Evolutionary conservation across 805 yeast genomes (phyloP).

Genomic region (Zygosaccharomyces pseudorouxii): DNA sequence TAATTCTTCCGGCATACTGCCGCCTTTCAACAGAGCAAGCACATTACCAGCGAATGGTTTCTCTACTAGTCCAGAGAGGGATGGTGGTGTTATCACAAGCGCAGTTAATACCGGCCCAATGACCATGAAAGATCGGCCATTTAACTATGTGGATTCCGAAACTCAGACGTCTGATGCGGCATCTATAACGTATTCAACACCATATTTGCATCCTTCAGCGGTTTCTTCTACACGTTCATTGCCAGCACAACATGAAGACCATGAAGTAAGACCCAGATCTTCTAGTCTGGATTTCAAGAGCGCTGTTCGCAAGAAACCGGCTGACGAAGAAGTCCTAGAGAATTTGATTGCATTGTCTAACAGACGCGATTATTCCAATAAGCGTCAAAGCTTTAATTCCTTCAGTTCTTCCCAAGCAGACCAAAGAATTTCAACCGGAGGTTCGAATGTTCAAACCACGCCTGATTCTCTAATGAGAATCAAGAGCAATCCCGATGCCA

Average conservation of each 20-base stretch:
- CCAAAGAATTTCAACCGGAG: background rate
- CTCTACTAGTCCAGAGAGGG: slow-evolving; percentile 4
- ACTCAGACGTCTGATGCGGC: slow-evolving; percentile 19
- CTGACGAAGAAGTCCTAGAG: slow-evolving; percentile 3
- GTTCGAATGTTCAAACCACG: background rate
- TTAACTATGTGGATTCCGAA: slow-evolving; percentile 16
- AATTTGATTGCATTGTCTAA: slow-evolving; percentile 4
- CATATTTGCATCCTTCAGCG: slow-evolving; percentile 1
- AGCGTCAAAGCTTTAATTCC: background rate
- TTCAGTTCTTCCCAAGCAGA: background rate
- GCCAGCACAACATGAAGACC: background rate
- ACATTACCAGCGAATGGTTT: slow-evolving; percentile 1
- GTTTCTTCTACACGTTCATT: slow-evolving; percentile 5
- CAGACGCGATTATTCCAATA: background rate
- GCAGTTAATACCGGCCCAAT: slow-evolving; percentile 11
- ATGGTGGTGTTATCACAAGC: slow-evolving; percentile 11
- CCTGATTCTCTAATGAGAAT: background rate
- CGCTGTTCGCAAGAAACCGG: background rate
- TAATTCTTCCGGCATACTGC: background rate
- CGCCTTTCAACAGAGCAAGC: background rate
- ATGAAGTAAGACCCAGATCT: slow-evolving; percentile 3
- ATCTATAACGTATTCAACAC: background rate
- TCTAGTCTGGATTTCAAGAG: slow-evolving; percentile 5
- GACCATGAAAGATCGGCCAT: slow-evolving; percentile 6
- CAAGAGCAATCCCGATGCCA: slow-evolving; percentile 8